Evolutionary conservation across 2,329 filamentous ascomycete genomes (phyloP), one percentile per base, ranked within the genome.

Genomic region (Alternaria alternata): DNA sequence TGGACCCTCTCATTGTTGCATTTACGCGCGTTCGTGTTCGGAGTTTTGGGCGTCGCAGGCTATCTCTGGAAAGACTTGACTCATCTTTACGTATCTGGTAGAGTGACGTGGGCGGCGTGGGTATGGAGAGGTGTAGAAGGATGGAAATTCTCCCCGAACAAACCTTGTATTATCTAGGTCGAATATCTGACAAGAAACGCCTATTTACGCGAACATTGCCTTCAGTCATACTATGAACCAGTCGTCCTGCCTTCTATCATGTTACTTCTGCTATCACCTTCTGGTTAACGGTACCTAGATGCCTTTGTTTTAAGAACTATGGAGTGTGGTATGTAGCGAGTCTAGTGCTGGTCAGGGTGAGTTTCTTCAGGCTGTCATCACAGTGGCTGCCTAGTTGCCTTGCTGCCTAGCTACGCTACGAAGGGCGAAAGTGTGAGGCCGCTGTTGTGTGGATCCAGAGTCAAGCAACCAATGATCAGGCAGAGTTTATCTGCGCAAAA

Each of bases 351-450:
- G 2, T 26, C 24, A n/a, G n/a, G 11, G 6, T n/a, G 12, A 18
- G 28, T 18, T 11, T 22, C 20, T 30, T 18, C 8, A 48, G 51
- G 51, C 56, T 55, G 26, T 30, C 38, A 42, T 39, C 34, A 36
- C 24, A 39, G 20, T 43, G 20, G 14, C 16, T 56, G 46, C 38
- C 38, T 20, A 30, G 28, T 16, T 51, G 28, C 38, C 24, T 30
- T 22, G 28, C 18, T 44, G 51, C 30, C 43, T 58, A 16, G 62
- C 61, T 58, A 62, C 66, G 52, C 57, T 54, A 53, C 61, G 51
- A 38, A 26, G 20, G 12, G 18, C 28, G 7, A 14, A n/a, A 22
- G 22, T 24, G 3, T 9, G 32, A 38, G 32, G 9, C 32, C 4
- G 12, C 5, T 43, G 20, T 43, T 32, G 18, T 43, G n/a, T 20